These are phyloP conservation scores for Exophiala sideris DNA, from an alignment of 2,329 filamentous ascomycete genomes.

Conservation along the genomic window DNA sequence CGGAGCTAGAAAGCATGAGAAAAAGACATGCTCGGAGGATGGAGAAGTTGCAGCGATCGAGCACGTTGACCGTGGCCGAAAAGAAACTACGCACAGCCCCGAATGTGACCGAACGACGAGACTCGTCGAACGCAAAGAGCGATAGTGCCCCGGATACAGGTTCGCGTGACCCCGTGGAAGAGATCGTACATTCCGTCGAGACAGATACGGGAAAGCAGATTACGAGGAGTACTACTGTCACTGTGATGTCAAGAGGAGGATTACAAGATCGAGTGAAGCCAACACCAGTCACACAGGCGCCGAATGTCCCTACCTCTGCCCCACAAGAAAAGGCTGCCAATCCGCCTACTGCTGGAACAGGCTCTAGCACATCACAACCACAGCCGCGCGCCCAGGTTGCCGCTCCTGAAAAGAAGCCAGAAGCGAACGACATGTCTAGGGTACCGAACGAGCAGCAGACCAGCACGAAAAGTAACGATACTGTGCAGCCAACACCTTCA, in stretches of 20 bases:
- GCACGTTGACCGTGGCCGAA: slow-evolving; percentile 70
- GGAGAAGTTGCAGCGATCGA: slow-evolving; percentile 68
- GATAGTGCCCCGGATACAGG: slow-evolving; percentile 11
- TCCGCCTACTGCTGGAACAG: background rate
- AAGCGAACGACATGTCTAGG: background rate
- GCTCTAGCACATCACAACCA: slow-evolving; percentile 32
- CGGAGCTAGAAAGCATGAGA: slow-evolving; percentile 82
- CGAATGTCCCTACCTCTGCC: background rate
- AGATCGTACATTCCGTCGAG: slow-evolving; percentile 74
- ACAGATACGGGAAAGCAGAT: slow-evolving; percentile 65
- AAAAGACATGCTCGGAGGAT: slow-evolving; percentile 72
- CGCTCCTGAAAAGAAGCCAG: background rate
- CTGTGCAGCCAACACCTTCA: background rate
- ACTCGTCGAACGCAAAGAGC: slow-evolving; percentile 6
- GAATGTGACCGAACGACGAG: slow-evolving; percentile 36
- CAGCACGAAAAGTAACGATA: background rate
- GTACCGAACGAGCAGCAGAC: slow-evolving; percentile 1
- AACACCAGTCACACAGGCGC: slow-evolving; percentile 4
- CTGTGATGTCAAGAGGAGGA: slow-evolving; percentile 74
- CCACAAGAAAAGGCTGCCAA: slow-evolving; percentile 6
- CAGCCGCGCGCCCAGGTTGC: slow-evolving; percentile 27
- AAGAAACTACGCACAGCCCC: slow-evolving; percentile 67
- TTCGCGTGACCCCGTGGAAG: slow-evolving; percentile 52
- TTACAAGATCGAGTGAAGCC: slow-evolving; percentile 54
- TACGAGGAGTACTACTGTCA: slow-evolving; percentile 60